Base-by-base conservation (phyloP, 1,139 yeast species). In the Suhomyces bolitotheri region DNA sequence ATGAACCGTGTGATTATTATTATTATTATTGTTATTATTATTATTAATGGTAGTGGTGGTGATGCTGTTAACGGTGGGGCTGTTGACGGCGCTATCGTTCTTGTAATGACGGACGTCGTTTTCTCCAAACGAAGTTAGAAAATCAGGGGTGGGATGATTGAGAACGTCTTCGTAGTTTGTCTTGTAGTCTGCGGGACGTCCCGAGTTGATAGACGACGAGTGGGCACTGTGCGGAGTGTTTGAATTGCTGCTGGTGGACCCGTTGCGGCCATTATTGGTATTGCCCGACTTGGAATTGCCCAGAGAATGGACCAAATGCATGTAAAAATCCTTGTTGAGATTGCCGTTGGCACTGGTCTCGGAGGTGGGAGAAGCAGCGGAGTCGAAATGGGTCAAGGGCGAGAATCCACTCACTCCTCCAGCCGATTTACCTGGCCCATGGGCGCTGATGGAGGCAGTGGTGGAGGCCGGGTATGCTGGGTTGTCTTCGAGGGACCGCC, bases 61-160 rank as follows among this genome's bases (percentile, higher is more conserved):
- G 16, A 27, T 21, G 29, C 17, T 27, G 27, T 28, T 27, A 14
- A 25, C 25, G n/a, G 25, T 27, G 12, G 40, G 39, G 21, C 33
- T 29, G 28, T 36, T 32, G 25, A 26, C 25, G 15, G 19, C 27
- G 19, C 29, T 29, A 21, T 31, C 25, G 16, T 21, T 22, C 21
- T 33, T 34, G n/a, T n/a, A n/a, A 15, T 23, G 14, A 12, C 29
- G 26, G 14, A 16, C 24, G 7, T 33, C 36, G 10, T 29, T 19
- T 10, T 30, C 34, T 11, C 36, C 34, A 4, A 30, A n/a, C 12
- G 27, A 22, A 14, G 48, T 48, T 25, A 62, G 56, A 35, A 62
- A 62, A 31, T 62, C 66, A 2, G 68, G 66, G 2, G 66, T 58
- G 34, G 59, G 53, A 8, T 51, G 46, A 36, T 38, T 32, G 31